phyloP scores from a whole-genome alignment of 257 asterid species.

The Solanum chmielewskii region DNA sequence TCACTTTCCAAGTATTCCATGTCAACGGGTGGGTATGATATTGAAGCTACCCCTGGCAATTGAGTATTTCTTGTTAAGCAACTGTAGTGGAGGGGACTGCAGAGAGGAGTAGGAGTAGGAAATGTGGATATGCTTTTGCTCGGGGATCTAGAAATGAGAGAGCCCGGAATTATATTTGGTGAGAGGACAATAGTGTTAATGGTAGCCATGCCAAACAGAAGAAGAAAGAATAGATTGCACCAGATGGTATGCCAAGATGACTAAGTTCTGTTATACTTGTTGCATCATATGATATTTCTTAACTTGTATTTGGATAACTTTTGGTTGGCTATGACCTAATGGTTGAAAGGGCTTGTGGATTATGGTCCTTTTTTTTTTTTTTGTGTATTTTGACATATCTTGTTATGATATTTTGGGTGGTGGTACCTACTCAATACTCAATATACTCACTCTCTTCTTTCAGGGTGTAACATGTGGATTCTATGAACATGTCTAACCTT shows the following conservation, averaged over 20 bases:
- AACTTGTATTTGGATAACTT: constrained; percentile 1
- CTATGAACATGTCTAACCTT: not conserved
- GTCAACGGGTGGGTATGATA: constrained; percentile 12
- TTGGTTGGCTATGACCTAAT: constrained; percentile 16
- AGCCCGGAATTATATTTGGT: constrained; percentile 1
- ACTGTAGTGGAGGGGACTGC: not conserved
- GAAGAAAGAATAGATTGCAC: not conserved
- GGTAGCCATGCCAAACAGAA: constrained; percentile 14
- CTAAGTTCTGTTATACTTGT: not conserved
- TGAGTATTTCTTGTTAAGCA: constrained; percentile 10
- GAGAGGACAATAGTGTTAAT: constrained; percentile 2
- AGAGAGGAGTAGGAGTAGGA: not conserved
- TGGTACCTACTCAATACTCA: not conserved
- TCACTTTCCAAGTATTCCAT: constrained; percentile 24
- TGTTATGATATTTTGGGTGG: not conserved
- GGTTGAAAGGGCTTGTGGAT: not conserved
- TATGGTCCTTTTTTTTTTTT: not conserved
- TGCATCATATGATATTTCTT: not conserved
- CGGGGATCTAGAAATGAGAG: not conserved
- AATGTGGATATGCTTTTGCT: not conserved
- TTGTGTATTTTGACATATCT: not conserved
- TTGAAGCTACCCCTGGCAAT: constrained; percentile 19
- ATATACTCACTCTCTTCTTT: not conserved
- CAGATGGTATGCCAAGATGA: not conserved
- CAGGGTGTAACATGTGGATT: not conserved